Evolutionary conservation across 2,329 filamentous ascomycete genomes (phyloP).

Genomic region (Fusarium azukiicola): DNA sequence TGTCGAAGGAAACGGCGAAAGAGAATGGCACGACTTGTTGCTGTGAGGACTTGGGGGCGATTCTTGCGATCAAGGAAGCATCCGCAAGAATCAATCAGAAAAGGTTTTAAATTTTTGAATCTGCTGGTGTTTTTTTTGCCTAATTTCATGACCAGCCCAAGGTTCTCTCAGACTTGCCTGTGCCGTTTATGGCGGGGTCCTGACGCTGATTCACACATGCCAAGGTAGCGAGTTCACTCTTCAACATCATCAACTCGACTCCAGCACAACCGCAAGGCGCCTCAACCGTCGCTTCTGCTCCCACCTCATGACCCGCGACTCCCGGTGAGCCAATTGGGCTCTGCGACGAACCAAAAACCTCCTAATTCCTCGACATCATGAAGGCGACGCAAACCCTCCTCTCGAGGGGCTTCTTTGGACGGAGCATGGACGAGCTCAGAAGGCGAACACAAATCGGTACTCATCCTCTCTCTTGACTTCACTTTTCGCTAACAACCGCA

Average conservation of each 20-base stretch:
- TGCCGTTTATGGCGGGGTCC: not conserved
- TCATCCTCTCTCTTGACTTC: rapidly evolving
- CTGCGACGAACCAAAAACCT: constrained; percentile 19
- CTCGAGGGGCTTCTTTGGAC: constrained; percentile 76
- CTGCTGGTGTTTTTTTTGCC: too few species aligned
- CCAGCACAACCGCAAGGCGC: not conserved
- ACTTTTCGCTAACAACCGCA: constrained; percentile 56
- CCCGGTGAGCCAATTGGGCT: constrained; percentile 57
- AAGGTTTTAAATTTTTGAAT: too few species aligned
- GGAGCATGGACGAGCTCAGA: constrained; percentile 81
- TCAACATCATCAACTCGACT: constrained; percentile 4
- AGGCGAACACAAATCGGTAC: constrained; percentile 77
- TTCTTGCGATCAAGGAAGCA: too few species aligned
- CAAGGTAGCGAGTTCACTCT: constrained; percentile 28
- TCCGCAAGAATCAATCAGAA: too few species aligned
- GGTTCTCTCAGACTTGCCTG: too few species aligned
- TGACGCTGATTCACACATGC: constrained; percentile 23
- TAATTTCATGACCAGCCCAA: too few species aligned
- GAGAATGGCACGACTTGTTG: too few species aligned
- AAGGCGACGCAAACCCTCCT: constrained; percentile 67
- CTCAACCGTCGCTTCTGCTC: not conserved
- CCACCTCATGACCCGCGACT: constrained; percentile 48
- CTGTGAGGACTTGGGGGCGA: too few species aligned
- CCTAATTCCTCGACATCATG: constrained; percentile 63
- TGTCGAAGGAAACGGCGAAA: too few species aligned